A percentile compares a stretch with the other conserved stretches of the same genome.
These are phyloP conservation scores for Citrullus amarus DNA, from an alignment of 306 rosid species.

Conservation along the genomic window DNA sequence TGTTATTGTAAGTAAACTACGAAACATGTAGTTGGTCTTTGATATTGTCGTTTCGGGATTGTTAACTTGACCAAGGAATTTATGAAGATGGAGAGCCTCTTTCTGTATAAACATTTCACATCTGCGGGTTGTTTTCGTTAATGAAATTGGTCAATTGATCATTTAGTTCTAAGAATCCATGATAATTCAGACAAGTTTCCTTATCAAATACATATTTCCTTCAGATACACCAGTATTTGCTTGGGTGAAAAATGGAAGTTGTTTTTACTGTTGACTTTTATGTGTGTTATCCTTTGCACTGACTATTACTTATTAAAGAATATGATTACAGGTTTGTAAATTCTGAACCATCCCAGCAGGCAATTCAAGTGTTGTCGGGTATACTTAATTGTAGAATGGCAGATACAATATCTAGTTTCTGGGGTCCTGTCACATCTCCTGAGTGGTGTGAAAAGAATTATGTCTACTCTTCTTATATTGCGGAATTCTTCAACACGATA, in stretches of 20 bases:
- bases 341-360: not conserved
- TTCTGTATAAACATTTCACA: not conserved
- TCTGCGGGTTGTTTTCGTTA: not conserved
- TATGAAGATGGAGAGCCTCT: not conserved
- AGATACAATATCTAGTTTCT: constrained; percentile 53
- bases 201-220: not conserved
- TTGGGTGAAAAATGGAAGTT: not conserved
- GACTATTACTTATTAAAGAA: not conserved
- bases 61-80: not conserved
- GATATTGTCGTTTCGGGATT: not conserved
- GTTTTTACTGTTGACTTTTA: not conserved
- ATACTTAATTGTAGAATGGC: constrained; percentile 32
- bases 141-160: not conserved
- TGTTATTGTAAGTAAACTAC: not conserved
- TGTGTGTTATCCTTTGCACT: not conserved
- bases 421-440: constrained; percentile 73
- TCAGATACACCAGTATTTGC: not conserved
- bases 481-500: constrained; percentile 49
- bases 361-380: not conserved
- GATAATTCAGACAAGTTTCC: not conserved
- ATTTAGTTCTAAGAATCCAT: not conserved
- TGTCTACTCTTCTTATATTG: constrained; percentile 51
- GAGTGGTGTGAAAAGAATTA: constrained; percentile 78
- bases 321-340: constrained; percentile 9
- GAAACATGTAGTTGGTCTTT: not conserved